Evolutionary conservation across 306 rosid genomes (phyloP), one percentile per base, ranked within the genome.

Genomic region (Pachyrhizus erosus): DNA sequence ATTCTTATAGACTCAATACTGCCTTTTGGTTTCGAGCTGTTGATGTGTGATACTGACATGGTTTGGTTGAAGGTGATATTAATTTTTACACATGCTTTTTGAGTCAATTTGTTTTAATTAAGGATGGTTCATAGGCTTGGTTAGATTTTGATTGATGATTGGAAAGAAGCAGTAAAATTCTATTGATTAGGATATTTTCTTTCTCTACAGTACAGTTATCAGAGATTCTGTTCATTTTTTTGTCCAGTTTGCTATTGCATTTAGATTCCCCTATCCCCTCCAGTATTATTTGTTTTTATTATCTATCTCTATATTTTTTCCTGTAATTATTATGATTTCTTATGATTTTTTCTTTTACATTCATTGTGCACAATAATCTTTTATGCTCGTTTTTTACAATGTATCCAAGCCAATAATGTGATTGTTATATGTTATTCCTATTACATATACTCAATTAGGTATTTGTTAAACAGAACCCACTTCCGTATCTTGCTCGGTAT

Each of bases 1-100:
- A 73, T 92, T 76, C 90, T 96, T 29, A 89, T 96, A 76, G 97
- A 93, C 17, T 84, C 94, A 8, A 37, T 96, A 48, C 91, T 96
- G 29, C 98, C 97, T 34, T 93, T 75, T 77, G 99, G 96, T 58
- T 91, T 46, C 14, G 97, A 95, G 89, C 82, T 95, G 72, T 86
- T 95, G 89, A 93, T 93, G 97, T 95, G 99, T 84, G 99, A 95
- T 74, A 95, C 99, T 1, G 99, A 95, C 89, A 92, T 89, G 94
- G 96, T 95, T 64, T 95, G 99, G 98, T 75, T 95, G 84, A 91
- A 95, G 99, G 98, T 95, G 70, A 70, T 7, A 27, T 54, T 83
- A 64, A 40, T 70, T 79, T 81, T 34, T 34, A 70, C 70, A 13
- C 68, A 34, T 21, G 23, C 18, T 80, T 57, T 37, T 78, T 5